A percentile compares a stretch with the other conserved stretches of the same genome.
Conservation (phyloP, 1,139 yeast genomes). For the Debaryomyces nepalensis region DNA sequence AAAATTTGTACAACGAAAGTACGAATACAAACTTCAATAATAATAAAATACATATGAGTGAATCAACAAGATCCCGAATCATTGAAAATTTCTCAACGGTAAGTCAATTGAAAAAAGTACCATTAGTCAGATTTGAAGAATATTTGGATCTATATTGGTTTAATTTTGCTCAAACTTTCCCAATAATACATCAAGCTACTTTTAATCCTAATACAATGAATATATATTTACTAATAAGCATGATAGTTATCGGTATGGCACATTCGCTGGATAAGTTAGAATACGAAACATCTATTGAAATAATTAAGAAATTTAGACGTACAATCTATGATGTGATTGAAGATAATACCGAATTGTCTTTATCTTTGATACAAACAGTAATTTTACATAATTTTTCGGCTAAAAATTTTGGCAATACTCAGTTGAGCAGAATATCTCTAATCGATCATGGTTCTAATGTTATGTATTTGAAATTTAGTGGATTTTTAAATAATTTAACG, state of each 20-base stretch:
- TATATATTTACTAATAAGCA: constrained; percentile 34
- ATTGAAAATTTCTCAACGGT: constrained; percentile 10
- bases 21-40: constrained; percentile 10
- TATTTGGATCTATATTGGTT: constrained; percentile 28
- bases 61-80: constrained; percentile 12
- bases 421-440: constrained; percentile 29
- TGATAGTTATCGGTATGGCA: constrained; percentile 42
- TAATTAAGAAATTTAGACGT: constrained; percentile 15
- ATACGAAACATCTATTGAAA: constrained; percentile 19
- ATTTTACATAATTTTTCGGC: constrained; percentile 25
- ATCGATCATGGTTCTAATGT: constrained; percentile 32
- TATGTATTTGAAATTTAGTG: constrained; percentile 25
- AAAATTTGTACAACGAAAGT: constrained; percentile 14
- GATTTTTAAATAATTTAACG: constrained; percentile 25
- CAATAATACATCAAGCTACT: constrained; percentile 44
- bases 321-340: constrained; percentile 14
- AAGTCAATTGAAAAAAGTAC: constrained; percentile 5
- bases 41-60: constrained; percentile 13
- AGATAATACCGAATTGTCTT: constrained; percentile 17
- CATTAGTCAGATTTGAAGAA: constrained; percentile 14
- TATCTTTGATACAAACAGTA: constrained; percentile 29
- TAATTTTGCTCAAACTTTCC: constrained; percentile 34
- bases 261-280: constrained; percentile 24
- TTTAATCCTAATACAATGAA: constrained; percentile 35
- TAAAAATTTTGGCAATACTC: constrained; percentile 28